Evolutionary conservation across 2,329 filamentous ascomycete species (phyloP).

Genomic region (Erysiphe pulchra): DNA sequence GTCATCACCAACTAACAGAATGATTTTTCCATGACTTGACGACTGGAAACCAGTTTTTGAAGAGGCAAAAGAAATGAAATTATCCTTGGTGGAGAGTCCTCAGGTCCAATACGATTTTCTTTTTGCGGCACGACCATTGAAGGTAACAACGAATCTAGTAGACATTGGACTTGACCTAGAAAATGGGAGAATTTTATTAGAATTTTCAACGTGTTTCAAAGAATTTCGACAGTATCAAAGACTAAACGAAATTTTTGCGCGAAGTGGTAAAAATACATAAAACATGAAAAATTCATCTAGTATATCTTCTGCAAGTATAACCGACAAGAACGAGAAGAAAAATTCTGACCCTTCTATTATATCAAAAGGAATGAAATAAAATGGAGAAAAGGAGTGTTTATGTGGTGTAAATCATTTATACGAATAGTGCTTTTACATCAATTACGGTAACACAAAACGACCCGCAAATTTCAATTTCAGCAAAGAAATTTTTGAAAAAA

Average conservation of each 20-base stretch:
- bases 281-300: not conserved
- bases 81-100: not conserved
- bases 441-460: not conserved
- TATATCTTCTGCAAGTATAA: not conserved
- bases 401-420: not conserved
- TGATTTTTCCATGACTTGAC: not conserved
- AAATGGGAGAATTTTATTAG: not conserved
- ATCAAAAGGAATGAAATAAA: not conserved
- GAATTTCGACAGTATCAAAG: not conserved
- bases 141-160: not conserved
- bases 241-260: not conserved
- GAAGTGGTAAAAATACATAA: not conserved
- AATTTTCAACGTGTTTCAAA: not conserved
- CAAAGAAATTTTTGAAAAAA: not conserved
- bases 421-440: not conserved
- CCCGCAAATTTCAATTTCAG: not conserved
- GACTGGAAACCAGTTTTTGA: not conserved
- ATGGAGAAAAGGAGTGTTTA: not conserved
- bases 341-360: not conserved
- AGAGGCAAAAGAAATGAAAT: not conserved
- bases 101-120: not conserved
- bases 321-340: not conserved
- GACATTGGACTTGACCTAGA: not conserved
- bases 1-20: not conserved
- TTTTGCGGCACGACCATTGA: not conserved